phyloP scores from a whole-genome alignment of 192 early-diverging fungal genomes.

The Umbelopsis sp. region DNA sequence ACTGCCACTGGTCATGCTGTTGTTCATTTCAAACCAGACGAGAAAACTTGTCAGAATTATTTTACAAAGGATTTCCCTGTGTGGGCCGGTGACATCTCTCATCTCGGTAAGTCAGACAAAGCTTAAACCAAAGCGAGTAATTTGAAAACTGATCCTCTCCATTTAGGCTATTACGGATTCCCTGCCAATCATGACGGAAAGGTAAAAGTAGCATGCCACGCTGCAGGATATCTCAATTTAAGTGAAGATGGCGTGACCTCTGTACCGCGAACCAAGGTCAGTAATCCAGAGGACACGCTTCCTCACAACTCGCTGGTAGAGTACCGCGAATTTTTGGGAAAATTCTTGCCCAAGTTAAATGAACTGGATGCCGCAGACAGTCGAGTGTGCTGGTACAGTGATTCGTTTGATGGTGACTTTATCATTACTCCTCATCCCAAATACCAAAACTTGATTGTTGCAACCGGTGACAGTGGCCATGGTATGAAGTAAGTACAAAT shows the following conservation, averaged over 20 bases:
- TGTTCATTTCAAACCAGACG: constrained; percentile 43
- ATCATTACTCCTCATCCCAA: constrained; percentile 45
- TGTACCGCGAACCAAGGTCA: constrained; percentile 36
- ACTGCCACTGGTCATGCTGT: constrained; percentile 55
- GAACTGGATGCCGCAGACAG: constrained; percentile 36
- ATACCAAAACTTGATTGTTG: constrained; percentile 44
- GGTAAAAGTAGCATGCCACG: constrained; percentile 52
- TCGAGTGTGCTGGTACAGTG: constrained; percentile 58
- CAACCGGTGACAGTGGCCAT: constrained; percentile 60
- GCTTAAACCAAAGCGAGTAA: background rate
- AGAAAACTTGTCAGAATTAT: background rate
- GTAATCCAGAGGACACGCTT: constrained; percentile 32
- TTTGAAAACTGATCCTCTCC: background rate
- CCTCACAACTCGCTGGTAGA: constrained; percentile 38
- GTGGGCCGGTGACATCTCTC: constrained; percentile 53
- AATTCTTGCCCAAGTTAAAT: constrained; percentile 41
- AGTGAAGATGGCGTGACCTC: constrained; percentile 22
- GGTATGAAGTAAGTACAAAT: constrained; percentile 51
- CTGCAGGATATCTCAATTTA: constrained; percentile 46
- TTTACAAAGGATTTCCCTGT: constrained; percentile 38
- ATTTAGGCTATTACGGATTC: constrained; percentile 51
- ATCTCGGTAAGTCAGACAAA: constrained; percentile 28
- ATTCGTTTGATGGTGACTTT: constrained; percentile 57
- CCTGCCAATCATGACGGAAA: constrained; percentile 39
- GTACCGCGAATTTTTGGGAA: constrained; percentile 42